Evolutionary conservation across 1,284 basidiomycete genomes (phyloP).

Genomic region (Singerocomus rubriflavus): DNA sequence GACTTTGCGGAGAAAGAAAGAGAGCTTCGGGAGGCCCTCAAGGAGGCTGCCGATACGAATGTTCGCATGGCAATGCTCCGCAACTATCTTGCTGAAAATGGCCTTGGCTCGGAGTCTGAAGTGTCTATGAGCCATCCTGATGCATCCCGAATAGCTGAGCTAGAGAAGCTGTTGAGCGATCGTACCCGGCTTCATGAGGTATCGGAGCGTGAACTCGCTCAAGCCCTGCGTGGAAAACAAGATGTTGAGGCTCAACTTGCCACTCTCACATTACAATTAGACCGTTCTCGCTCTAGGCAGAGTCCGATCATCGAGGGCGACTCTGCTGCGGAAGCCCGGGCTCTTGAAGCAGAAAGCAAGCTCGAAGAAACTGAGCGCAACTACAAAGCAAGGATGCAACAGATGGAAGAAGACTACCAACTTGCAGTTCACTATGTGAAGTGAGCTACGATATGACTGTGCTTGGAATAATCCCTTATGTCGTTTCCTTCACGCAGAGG

Average conservation of each 20-base stretch:
- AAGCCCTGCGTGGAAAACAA: slow-evolving; percentile 59
- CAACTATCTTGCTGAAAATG: slow-evolving; percentile 87
- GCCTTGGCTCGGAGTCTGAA: slow-evolving; percentile 72
- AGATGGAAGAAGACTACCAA: slow-evolving; percentile 95
- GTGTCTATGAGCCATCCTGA: slow-evolving; percentile 42
- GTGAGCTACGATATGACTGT: slow-evolving; percentile 46
- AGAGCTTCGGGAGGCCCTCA: slow-evolving; percentile 63
- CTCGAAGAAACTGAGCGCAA: slow-evolving; percentile 76
- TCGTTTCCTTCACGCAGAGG: slow-evolving; percentile 57
- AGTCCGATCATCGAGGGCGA: slow-evolving; percentile 44
- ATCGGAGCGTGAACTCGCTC: slow-evolving; percentile 67
- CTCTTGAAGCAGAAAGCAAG: slow-evolving; percentile 66
- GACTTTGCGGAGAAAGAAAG: slow-evolving; percentile 68
- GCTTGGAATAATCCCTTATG: slow-evolving; percentile 13
- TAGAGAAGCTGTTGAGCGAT: slow-evolving; percentile 76
- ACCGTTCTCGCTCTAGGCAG: slow-evolving; percentile 53
- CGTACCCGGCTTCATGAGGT: slow-evolving; percentile 70
- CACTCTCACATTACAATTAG: slow-evolving; percentile 63
- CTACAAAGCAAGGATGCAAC: slow-evolving; percentile 74
- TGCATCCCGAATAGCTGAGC: slow-evolving; percentile 56
- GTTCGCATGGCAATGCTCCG: slow-evolving; percentile 81
- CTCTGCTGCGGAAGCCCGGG: slow-evolving; percentile 52
- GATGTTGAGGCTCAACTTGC: slow-evolving; percentile 72
- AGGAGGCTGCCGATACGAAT: slow-evolving; percentile 70
- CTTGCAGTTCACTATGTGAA: slow-evolving; percentile 89